Conservation (phyloP, 2,329 filamentous ascomycete species). For the Fonsecaea pugnacius region DNA sequence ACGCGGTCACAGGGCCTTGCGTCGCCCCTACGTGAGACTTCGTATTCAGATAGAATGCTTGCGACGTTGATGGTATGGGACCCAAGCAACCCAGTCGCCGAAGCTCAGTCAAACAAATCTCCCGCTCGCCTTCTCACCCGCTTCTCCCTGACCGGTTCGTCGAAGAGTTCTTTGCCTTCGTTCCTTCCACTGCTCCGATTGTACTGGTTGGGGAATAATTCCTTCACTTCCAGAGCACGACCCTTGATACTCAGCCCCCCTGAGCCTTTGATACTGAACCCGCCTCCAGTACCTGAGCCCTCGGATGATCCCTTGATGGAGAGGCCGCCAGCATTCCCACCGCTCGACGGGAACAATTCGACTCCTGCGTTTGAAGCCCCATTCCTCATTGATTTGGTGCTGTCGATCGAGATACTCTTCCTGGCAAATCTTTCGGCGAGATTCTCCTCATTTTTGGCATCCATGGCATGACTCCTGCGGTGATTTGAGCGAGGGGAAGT, state of each 20-base stretch:
- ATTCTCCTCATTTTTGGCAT: constrained; percentile 59
- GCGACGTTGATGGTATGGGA: neutral
- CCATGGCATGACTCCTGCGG: constrained; percentile 57
- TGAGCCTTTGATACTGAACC: constrained; percentile 42
- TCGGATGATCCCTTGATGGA: constrained; percentile 63
- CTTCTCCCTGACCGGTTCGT: constrained; percentile 58
- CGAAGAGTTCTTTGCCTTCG: constrained; percentile 71
- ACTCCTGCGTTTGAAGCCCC: constrained; percentile 41
- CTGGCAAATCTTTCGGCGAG: constrained; percentile 44
- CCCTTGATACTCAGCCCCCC: constrained; percentile 70
- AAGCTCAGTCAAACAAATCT: constrained; percentile 68
- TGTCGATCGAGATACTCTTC: constrained; percentile 37
- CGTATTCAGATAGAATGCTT: neutral
- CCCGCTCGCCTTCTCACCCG: constrained; percentile 67
- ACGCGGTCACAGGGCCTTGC: neutral
- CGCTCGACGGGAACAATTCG: constrained; percentile 43
- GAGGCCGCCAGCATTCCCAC: constrained; percentile 49
- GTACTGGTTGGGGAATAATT: constrained; percentile 70
- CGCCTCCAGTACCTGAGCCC: constrained; percentile 10
- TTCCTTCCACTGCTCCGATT: constrained; percentile 48
- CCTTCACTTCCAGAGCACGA: constrained; percentile 62
- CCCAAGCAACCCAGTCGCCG: neutral
- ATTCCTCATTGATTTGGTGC: constrained; percentile 34
- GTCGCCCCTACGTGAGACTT: neutral
- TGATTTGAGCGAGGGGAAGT: constrained; percentile 46